Conservation (phyloP, 257 asterid genomes). For the Handroanthus guayacan region DNA sequence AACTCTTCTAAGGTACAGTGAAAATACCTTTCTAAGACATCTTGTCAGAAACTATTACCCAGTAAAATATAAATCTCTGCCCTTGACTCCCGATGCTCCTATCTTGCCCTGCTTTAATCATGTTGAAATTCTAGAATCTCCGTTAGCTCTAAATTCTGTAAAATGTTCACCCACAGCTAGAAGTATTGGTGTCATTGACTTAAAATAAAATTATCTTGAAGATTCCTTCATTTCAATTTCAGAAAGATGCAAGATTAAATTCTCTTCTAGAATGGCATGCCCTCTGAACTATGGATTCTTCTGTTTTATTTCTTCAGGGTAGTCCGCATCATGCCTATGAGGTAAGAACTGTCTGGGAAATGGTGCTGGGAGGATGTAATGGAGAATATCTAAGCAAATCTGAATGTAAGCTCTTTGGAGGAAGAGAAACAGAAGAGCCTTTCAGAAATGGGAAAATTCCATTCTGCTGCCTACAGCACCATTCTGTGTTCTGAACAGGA, state of each 20-base stretch:
- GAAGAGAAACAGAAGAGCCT: neutral
- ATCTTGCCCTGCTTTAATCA: neutral
- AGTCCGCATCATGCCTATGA: neutral
- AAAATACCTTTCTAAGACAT: neutral
- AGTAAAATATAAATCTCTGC: neutral
- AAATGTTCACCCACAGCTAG: neutral
- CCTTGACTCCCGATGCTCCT: neutral
- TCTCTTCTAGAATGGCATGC: neutral
- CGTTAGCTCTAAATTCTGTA: neutral
- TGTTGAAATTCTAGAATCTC: neutral
- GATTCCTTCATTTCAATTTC: neutral
- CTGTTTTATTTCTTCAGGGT: neutral
- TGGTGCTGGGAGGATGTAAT: neutral
- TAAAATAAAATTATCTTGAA: neutral
- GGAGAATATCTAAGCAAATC: neutral
- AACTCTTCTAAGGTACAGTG: neutral
- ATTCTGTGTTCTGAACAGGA: neutral
- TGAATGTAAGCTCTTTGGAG: neutral
- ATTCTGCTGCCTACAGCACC: constrained; percentile 4
- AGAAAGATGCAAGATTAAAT: neutral
- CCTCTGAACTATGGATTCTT: neutral
- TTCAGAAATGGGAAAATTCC: neutral
- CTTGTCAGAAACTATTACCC: neutral
- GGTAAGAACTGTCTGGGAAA: neutral
- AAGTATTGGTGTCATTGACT: neutral